Conservation (phyloP, 495 filamentous ascomycete genomes). For the Sabuloglossum arenarium region DNA sequence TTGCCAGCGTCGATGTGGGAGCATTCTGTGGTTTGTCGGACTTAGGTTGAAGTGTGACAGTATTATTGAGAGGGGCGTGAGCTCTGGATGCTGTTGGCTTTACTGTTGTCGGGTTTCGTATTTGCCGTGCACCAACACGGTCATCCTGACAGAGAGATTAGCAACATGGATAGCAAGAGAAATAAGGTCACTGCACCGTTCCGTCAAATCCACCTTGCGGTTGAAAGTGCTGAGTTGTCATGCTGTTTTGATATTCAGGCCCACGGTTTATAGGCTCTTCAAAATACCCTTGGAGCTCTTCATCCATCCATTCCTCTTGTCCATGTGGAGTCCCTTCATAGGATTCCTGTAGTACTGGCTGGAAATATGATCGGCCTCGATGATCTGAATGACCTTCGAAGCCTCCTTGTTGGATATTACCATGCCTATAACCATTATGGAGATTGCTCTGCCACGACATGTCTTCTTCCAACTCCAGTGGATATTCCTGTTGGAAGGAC, state of each 20-base stretch:
- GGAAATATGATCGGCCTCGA: neutral
- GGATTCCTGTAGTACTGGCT: neutral
- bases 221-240: neutral
- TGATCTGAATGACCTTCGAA: neutral
- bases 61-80: neutral
- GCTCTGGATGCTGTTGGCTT: neutral
- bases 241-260: neutral
- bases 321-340: neutral
- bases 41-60: neutral
- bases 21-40: neutral
- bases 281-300: neutral
- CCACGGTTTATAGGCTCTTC: neutral
- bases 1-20: neutral
- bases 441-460: neutral
- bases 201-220: neutral
- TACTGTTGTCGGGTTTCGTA: neutral
- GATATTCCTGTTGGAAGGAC: neutral
- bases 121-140: neutral
- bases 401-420: neutral
- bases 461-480: neutral
- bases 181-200: neutral
- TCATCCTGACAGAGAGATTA: neutral
- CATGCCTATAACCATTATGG: neutral
- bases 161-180: neutral
- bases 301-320: neutral